These are phyloP conservation scores for Triticum timopheevii DNA, from an alignment of 176 grass and related monocot genomes.

Conservation along the genomic window DNA sequence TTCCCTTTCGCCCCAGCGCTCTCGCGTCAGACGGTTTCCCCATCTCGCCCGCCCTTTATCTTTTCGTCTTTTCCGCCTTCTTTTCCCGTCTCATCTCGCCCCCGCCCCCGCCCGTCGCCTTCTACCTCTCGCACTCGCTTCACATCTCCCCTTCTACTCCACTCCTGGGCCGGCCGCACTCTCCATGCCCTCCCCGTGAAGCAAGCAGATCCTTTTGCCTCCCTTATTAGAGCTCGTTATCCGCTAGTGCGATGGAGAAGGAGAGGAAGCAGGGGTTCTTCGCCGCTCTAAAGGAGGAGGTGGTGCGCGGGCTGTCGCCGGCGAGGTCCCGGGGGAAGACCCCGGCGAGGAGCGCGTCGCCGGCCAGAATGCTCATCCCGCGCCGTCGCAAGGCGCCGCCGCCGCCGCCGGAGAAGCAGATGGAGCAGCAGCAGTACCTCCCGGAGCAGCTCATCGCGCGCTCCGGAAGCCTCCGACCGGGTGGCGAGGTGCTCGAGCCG, in stretches of 20 bases:
- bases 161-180: constrained; percentile 29
- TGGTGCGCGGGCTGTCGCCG: constrained; percentile 68
- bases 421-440: constrained; percentile 25
- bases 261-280: constrained; percentile 87
- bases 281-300: constrained; percentile 64
- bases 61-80: constrained; percentile 30
- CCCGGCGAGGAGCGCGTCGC: constrained; percentile 52
- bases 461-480: constrained; percentile 62
- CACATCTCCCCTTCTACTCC: constrained; percentile 32
- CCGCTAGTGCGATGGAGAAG: constrained; percentile 51
- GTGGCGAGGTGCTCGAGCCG: constrained; percentile 63
- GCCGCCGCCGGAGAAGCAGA: constrained; percentile 42
- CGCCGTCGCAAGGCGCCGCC: constrained; percentile 52
- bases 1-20: constrained; percentile 35
- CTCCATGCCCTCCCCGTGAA: constrained; percentile 41
- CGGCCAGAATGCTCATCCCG: constrained; percentile 49
- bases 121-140: constrained; percentile 24
- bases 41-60: constrained; percentile 34
- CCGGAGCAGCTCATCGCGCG: constrained; percentile 56
- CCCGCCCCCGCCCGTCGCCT: constrained; percentile 20
- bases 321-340: constrained; percentile 50
- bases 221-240: no score
- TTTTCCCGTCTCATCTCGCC: constrained; percentile 9
- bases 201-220: background rate
- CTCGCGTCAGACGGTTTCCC: constrained; percentile 51